phyloP scores from a whole-genome alignment of 495 filamentous ascomycete species.

The Rhizodiscina lignyota region DNA sequence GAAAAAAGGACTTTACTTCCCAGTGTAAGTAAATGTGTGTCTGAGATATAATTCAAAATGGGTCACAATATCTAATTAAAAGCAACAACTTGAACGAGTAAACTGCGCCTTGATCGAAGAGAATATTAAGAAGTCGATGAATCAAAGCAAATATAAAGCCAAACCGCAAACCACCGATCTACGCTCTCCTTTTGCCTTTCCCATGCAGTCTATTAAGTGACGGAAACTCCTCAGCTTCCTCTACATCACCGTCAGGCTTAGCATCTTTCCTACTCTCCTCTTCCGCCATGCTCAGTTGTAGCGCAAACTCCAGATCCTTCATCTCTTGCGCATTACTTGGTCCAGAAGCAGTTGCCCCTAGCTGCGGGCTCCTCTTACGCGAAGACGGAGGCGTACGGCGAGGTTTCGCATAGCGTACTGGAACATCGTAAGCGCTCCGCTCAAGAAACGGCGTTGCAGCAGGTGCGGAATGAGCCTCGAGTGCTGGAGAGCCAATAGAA shows the following conservation, averaged over 20 bases:
- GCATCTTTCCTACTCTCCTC: slow-evolving; percentile 36
- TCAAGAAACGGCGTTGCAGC: background rate
- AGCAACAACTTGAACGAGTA: too few relatives aligned
- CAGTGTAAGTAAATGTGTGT: too few relatives aligned
- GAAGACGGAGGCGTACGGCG: slow-evolving; percentile 10
- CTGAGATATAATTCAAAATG: too few relatives aligned
- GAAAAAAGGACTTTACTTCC: too few relatives aligned
- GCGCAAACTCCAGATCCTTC: slow-evolving; percentile 67
- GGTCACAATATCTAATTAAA: too few relatives aligned
- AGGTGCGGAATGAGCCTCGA: slow-evolving; percentile 1
- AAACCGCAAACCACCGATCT: too few relatives aligned
- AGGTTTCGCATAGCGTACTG: slow-evolving; percentile 21
- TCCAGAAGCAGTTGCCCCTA: background rate
- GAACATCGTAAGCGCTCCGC: slow-evolving; percentile 14
- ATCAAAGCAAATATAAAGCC: too few relatives aligned
- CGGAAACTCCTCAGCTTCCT: slow-evolving; percentile 35
- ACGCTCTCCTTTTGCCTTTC: slow-evolving; percentile 23
- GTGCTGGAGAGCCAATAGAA: slow-evolving; percentile 1
- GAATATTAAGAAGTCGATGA: too few relatives aligned
- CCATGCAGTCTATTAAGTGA: slow-evolving; percentile 27
- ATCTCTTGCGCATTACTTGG: slow-evolving; percentile 27
- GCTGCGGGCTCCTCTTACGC: background rate
- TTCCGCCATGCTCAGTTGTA: slow-evolving; percentile 73
- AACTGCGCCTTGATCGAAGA: too few relatives aligned
- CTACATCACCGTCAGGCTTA: slow-evolving; percentile 2